These are phyloP conservation scores for Diplodia seriata DNA, from an alignment of 2,329 filamentous ascomycete genomes.

Conservation along the genomic window DNA sequence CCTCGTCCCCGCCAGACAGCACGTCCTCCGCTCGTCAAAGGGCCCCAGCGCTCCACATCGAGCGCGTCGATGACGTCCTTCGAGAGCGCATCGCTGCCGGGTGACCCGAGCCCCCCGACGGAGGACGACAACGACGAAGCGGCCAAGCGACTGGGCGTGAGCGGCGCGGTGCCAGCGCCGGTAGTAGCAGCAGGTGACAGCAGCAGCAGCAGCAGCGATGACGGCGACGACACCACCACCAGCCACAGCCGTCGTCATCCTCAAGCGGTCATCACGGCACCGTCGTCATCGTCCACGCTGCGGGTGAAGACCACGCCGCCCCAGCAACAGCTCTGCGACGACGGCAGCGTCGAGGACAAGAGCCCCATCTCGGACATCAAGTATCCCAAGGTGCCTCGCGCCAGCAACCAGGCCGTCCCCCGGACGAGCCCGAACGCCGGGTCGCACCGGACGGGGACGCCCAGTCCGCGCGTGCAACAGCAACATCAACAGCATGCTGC, in stretches of 20 bases:
- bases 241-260: conserved; percentile 46
- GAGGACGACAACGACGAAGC: conserved; percentile 48
- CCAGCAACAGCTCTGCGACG: neutral
- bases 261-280: conserved; percentile 49
- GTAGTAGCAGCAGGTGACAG: neutral
- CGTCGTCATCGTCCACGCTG: neutral
- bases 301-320: conserved; percentile 4
- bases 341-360: neutral
- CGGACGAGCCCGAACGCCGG: conserved; percentile 35
- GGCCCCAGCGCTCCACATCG: conserved; percentile 21
- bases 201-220: conserved; percentile 28
- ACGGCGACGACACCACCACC: no score
- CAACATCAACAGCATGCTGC: conserved; percentile 6
- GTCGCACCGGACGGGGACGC: conserved; percentile 2
- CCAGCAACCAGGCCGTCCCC: conserved; percentile 55
- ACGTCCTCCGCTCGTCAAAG: neutral
- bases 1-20: conserved; percentile 7
- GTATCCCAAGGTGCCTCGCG: conserved; percentile 58
- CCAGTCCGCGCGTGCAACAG: conserved; percentile 15
- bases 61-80: conserved; percentile 53
- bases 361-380: conserved; percentile 48
- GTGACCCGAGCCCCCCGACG: conserved; percentile 52
- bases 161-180: neutral
- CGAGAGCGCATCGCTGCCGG: conserved; percentile 51
- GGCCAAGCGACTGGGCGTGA: conserved; percentile 14